Base-by-base conservation (phyloP, 495 filamentous ascomycete species). In the Cetradonia linearis region DNA sequence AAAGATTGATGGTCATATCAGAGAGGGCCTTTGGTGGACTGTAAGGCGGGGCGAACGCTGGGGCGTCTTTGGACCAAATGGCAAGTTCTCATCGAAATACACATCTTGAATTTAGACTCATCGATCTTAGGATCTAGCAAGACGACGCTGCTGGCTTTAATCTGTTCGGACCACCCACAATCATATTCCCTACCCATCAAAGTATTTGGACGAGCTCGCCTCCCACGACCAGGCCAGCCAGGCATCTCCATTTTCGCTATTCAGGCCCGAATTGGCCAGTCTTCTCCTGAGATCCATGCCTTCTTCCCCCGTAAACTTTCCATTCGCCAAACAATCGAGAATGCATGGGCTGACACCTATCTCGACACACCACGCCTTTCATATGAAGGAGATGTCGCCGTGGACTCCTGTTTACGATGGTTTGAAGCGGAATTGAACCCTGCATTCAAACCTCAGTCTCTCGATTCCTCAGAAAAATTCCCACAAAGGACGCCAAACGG, bases 121-220 rank as follows among this genome's bases (percentile, higher is more conserved):
- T 40, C 27, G 11, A 20, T 37, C 4, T n/a, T 44, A 75, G 74
- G 86, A 23, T 87, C 84, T 14, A 87, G 88, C 10, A 98, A 98
- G 72, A 97, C 93, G 0, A 98, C 93, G 0, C 76, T 98, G 54
- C 78, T 96, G 18, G 93, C 91, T 2, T 76, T 98, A 16, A 86
- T 98, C 63, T 93, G 88, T 38, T 96, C 91, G 4, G 93, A 98
- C 68, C 93, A 98, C 63, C 93, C 93, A 0, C 91, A 96, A 70
- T 81, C 91, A 2, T 98, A 97, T 70, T 89, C 89, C 3, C 80
- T 87, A 28, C 91, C 91, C 18, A 85, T 98, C 54, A 82, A 81
- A 62, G 74, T 96, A 40, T 96, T 98, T 63, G 88, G 89, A 2
- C 83, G 84, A 27, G 85, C 85, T 48, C 81, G 93, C 10, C 78